Evolutionary conservation across 176 grass and related monocot species (phyloP), one percentile per base, ranked within the genome.

Genomic region (Chrysopogon serrulatus): DNA sequence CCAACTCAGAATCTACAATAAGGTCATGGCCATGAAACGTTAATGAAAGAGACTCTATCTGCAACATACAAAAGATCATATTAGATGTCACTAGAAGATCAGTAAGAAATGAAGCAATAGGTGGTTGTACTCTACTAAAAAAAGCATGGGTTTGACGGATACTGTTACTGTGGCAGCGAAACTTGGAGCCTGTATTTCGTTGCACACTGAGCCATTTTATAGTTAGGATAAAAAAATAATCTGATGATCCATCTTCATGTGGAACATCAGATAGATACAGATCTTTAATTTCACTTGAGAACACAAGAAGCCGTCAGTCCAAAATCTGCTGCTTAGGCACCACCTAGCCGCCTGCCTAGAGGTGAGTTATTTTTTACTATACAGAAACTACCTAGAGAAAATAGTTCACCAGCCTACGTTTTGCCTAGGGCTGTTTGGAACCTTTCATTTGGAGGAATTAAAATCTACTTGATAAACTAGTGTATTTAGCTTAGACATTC

Each of bases 1-100:
- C 96, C 82, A 98, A 66, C 23, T 98, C 96, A 71, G 96, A 98
- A 68, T 98, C 96, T 3, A 98, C 93, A 86, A 98, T 98, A 68
- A 98, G 96, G 83, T 98, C 96, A 73, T 98, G 96, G 17, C 96
- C 96, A 85, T 98, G 96, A 80, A 98, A 98, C 42, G 96, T 98
- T 74, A 98, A 82, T 3, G 96, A 95, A 56, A 98, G 89, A 19
- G 92, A 98, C 77, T 92, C 92, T 63, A 98, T 95, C 96, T 98
- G 93, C 47, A 94, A 63, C 33, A 85, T 80, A 11, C 1, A 68
- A 54, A 88, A 6, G 15, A 18, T 72, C 36, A 30, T 70, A 70
- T 70, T 42, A 70, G 67, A 23, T 70, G 5, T 26, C 37, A 70
- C 41, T 72, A 18, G 26, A 26, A 0, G 8, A 11, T 72, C 15